Conservation (phyloP, 148 eudicot species). For the Chenopodium berlandieri region DNA sequence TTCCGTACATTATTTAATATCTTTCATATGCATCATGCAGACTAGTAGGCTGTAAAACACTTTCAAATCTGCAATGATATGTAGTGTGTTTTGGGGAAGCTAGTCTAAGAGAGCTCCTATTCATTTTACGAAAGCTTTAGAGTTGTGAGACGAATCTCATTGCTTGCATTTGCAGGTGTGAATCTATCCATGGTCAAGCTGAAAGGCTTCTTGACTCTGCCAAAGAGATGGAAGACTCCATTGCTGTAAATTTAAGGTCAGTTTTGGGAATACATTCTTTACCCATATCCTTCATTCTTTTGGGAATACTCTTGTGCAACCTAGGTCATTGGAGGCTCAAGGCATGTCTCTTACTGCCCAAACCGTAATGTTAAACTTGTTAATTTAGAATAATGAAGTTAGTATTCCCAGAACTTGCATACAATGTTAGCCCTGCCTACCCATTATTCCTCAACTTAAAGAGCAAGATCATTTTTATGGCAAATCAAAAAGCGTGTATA, state of each 20-base stretch:
- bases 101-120: neutral
- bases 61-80: too few relatives aligned
- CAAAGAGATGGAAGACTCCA: constrained; percentile 98
- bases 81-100: neutral
- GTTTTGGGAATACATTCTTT: neutral
- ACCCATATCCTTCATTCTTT: too few relatives aligned
- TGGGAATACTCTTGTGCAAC: too few relatives aligned
- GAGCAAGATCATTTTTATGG: neutral
- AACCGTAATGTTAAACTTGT: neutral
- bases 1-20: neutral
- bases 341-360: neutral
- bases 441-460: neutral
- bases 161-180: constrained; percentile 63
- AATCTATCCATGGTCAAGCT: constrained; percentile 98
- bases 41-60: too few relatives aligned
- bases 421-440: neutral
- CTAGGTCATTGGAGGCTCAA: neutral
- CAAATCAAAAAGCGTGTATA: too few relatives aligned
- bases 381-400: neutral
- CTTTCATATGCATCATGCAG: neutral
- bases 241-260: constrained; percentile 94
- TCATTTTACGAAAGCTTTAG: neutral
- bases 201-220: constrained; percentile 99
- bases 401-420: neutral
- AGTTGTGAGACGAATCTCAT: constrained; percentile 14